Evolutionary conservation across 306 rosid genomes (phyloP).

Genomic region (Vigna reflexopilosa): DNA sequence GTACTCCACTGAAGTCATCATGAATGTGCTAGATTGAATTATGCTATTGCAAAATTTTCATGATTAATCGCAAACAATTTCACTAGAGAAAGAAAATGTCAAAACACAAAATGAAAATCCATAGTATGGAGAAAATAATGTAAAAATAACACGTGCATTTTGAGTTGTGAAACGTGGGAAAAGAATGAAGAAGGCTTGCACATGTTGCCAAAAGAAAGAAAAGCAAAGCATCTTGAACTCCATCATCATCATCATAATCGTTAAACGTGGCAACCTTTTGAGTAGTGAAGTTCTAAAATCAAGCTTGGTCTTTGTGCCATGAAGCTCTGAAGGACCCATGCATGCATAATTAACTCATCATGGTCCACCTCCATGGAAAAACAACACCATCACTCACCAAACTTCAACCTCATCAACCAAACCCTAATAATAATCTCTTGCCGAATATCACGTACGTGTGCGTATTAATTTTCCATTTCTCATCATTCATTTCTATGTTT

Average conservation of each 20-base stretch:
- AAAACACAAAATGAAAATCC: too few species aligned
- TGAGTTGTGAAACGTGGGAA: background rate
- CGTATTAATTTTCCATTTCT: background rate
- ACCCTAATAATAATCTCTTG: background rate
- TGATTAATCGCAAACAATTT: background rate
- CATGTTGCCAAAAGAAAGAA: background rate
- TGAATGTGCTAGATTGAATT: background rate
- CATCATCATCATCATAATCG: conserved; percentile 21
- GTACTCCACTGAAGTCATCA: too few species aligned
- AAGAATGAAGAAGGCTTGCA: background rate
- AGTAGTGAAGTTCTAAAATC: conserved; percentile 26
- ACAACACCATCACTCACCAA: background rate
- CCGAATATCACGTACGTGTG: conserved; percentile 25
- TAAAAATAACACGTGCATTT: conserved; percentile 16
- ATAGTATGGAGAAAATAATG: background rate
- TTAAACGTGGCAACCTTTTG: background rate
- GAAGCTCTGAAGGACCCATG: conserved; percentile 20
- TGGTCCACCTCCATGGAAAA: conserved; percentile 17
- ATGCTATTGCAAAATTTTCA: too few species aligned
- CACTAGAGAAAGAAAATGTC: background rate
- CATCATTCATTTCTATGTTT: conserved; percentile 8
- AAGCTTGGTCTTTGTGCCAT: background rate
- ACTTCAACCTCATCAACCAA: background rate
- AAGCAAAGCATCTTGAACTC: conserved; percentile 38
- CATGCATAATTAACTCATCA: conserved; percentile 30